A percentile compares a stretch with the other conserved stretches of the same genome.
These are phyloP conservation scores for Fusarium longipes DNA, from an alignment of 2,329 filamentous ascomycete genomes.

Conservation along the genomic window DNA sequence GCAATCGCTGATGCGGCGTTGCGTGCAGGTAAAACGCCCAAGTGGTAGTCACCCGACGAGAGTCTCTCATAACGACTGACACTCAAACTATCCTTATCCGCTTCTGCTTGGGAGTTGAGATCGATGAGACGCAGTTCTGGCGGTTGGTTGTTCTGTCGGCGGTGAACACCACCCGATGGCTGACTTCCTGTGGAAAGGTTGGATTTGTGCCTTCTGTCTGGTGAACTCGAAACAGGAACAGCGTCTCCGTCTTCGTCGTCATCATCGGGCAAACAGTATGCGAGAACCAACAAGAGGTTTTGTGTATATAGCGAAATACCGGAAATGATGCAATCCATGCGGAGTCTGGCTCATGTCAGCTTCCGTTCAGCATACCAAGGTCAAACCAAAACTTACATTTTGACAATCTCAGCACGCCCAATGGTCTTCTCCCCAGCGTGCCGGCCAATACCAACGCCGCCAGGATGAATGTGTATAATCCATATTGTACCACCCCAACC, in stretches of 20 bases:
- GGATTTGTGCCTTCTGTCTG: conserved; percentile 54
- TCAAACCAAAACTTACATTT: conserved; percentile 74
- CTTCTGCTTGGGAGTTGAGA: conserved; percentile 84
- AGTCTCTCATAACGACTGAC: conserved; percentile 89
- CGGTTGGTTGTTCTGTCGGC: conserved; percentile 81
- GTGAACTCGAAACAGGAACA: conserved; percentile 33
- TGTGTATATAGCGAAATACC: conserved; percentile 97
- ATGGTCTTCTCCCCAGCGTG: conserved; percentile 76
- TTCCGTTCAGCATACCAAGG: conserved; percentile 67
- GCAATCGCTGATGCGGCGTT: conserved; percentile 72
- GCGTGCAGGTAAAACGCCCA: conserved; percentile 82
- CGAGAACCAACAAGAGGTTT: conserved; percentile 88
- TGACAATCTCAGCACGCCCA: conserved; percentile 88
- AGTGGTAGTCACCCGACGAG: conserved; percentile 90
- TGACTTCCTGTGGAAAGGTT: conserved; percentile 63
- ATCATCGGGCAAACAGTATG: conserved; percentile 83
- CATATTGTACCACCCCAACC: conserved; percentile 97
- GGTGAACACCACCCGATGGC: conserved; percentile 72
- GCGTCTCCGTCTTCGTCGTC: conserved; percentile 57
- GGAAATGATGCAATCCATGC: conserved; percentile 97
- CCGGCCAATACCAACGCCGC: conserved; percentile 73
- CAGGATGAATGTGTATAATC: conserved; percentile 91
- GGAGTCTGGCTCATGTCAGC: conserved; percentile 69
- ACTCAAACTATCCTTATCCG: conserved; percentile 86
- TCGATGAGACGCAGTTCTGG: conserved; percentile 94